Base-by-base conservation (phyloP, 2,329 filamentous ascomycete genomes). In the Monosporascus ibericus region DNA sequence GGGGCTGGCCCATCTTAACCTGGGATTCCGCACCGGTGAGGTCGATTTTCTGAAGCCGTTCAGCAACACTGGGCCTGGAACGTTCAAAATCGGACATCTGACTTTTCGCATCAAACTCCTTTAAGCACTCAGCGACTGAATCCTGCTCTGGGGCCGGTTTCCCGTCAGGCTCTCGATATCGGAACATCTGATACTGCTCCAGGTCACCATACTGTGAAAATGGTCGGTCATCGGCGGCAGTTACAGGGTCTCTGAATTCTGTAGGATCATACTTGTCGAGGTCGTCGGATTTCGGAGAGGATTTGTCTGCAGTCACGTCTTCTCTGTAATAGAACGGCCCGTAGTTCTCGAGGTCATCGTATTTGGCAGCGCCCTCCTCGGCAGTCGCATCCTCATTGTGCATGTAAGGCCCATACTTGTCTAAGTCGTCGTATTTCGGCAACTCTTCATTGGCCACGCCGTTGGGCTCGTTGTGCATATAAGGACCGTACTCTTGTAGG, bases 271-370 rank as follows among this genome's bases (percentile, higher is more conserved):
- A 78, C 51, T 70, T 64, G 49, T 65, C 61, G 46, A 77, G 60
- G 54, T 77, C 75, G 4, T 68, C 61, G 47, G 75, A 72, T 3
- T 61, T 63, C 48, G 37, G 49, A 44, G 62, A 51, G 9, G 65
- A 49, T 44, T 70, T 60, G 20, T 68, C 55, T 11, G 53, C 52
- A 1, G 60, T 57, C 5, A 62, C 59, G 24, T 68, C 64, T 11
- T 70, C 62, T 48, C 70, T 48, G 42, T 70, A 60, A 22, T 58
- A 61, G n/a, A 60, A 55, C 14, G 67, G 57, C 0, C 63, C 63
- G 51, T 74, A 72, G 8, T 68, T 62, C 34, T 77, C 54, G 9
- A 74, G 59, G 51, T 74, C 70, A 1, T 72, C 63, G 51, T 75
- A 76, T 38, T 48, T 51, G 3, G 48, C 55, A 30, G 65, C 52